Conservation (phyloP, 148 eudicot genomes). For the Heliosperma pusillum region DNA sequence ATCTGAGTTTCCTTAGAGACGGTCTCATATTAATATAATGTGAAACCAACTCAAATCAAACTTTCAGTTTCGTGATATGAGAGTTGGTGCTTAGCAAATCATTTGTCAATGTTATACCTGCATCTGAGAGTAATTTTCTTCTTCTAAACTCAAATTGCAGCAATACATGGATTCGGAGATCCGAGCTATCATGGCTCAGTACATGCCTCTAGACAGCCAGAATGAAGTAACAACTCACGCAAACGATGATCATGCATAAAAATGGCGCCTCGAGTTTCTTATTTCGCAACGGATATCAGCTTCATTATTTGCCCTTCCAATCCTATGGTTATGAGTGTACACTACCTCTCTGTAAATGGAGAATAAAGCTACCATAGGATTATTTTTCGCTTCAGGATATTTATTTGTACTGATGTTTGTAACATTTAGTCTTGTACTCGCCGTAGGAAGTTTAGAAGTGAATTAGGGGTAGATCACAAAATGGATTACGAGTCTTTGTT, state of each 20-base stretch:
- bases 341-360: constrained; percentile 30
- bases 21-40: too few relatives aligned
- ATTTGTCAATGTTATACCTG: background rate
- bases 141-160: constrained; percentile 25
- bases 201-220: constrained; percentile 94
- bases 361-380: constrained; percentile 26
- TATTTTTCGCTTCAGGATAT: constrained; percentile 14
- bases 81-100: too few relatives aligned
- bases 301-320: constrained; percentile 24
- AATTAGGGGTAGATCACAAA: background rate
- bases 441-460: constrained; percentile 5
- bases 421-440: constrained; percentile 20
- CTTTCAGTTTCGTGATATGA: too few relatives aligned
- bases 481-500: background rate
- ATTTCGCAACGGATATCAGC: constrained; percentile 21
- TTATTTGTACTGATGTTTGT: constrained; percentile 21
- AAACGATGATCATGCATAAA: constrained; percentile 51
- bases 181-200: constrained; percentile 93
- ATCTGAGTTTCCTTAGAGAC: too few relatives aligned
- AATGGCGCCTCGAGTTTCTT: background rate
- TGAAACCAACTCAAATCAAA: too few relatives aligned
- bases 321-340: constrained; percentile 26
- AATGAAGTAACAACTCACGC: constrained; percentile 55
- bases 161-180: constrained; percentile 97
- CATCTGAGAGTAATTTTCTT: background rate